Evolutionary conservation across 768 basidiomycete genomes (phyloP).

Genomic region (Coprinopsis strossmayeri): DNA sequence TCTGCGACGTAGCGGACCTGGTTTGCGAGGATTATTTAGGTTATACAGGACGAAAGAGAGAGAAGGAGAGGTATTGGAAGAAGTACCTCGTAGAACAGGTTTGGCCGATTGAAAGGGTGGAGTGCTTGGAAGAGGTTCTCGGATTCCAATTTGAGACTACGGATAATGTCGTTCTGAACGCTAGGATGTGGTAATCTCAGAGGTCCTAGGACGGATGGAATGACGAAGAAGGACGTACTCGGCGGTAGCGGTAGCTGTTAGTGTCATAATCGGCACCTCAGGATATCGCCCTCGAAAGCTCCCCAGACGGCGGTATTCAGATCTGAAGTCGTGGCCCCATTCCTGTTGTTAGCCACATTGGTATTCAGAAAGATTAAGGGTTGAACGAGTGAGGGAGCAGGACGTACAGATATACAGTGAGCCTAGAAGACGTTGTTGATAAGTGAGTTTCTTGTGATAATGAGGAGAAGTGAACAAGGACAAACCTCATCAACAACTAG

Average conservation of each 20-base stretch:
- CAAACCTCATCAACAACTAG: constrained; percentile 77
- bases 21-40: too few relatives aligned
- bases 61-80: too few relatives aligned
- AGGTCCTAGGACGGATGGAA: neutral
- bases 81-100: constrained; percentile 75
- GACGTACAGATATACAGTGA: constrained; percentile 77
- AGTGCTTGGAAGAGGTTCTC: constrained; percentile 54
- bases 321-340: constrained; percentile 82
- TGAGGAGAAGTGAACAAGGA: constrained; percentile 5
- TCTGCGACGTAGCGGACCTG: constrained; percentile 63
- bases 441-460: neutral
- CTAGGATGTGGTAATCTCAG: constrained; percentile 27
- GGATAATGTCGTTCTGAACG: constrained; percentile 69
- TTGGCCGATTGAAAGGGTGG: constrained; percentile 76
- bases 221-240: constrained; percentile 31
- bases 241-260: constrained; percentile 79
- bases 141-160: constrained; percentile 52
- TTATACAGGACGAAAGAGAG: too few relatives aligned
- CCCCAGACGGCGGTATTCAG: constrained; percentile 67
- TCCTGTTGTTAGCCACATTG: constrained; percentile 38
- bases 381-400: too few relatives aligned
- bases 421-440: constrained; percentile 37
- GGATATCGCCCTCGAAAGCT: constrained; percentile 60
- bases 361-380: neutral
- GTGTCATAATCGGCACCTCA: constrained; percentile 77